A percentile compares a stretch with the other conserved stretches of the same genome.
Conservation (phyloP, 108 stramenopile genomes). For the Aurantiochytrium sp. region DNA sequence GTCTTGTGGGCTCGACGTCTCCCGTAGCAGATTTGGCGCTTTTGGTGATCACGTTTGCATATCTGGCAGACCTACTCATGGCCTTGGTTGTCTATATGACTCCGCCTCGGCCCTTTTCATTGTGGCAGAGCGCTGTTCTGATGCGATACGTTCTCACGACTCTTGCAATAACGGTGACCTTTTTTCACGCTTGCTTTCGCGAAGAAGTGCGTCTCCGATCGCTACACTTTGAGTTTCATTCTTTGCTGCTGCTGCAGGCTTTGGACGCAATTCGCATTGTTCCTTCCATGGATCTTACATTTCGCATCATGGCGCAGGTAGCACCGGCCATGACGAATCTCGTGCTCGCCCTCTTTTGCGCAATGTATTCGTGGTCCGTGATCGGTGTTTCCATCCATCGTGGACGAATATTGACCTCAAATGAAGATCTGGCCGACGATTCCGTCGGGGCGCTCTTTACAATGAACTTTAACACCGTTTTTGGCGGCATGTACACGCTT, state of each 20-base stretch:
- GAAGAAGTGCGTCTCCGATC: background rate
- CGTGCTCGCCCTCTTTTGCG: background rate
- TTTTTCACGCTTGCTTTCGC: background rate
- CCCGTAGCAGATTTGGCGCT: background rate
- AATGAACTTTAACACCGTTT: background rate
- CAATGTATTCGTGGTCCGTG: constrained; percentile 14
- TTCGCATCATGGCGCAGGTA: background rate
- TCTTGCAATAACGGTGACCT: background rate
- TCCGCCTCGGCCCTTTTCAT: background rate
- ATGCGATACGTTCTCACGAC: background rate
- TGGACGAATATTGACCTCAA: background rate
- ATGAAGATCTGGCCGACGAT: background rate
- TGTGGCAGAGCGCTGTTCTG: background rate
- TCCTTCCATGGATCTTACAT: background rate
- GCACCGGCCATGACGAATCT: background rate
- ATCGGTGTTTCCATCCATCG: background rate
- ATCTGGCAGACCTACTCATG: background rate
- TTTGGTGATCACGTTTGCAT: background rate
- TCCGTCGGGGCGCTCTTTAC: background rate
- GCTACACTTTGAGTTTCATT: background rate
- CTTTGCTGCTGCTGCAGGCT: background rate
- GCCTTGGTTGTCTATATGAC: background rate
- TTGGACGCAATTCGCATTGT: background rate
- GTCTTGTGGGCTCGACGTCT: background rate
- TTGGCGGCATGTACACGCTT: background rate